Base-by-base conservation (phyloP, 345 rosid species). In the Populus ilicifolia region DNA sequence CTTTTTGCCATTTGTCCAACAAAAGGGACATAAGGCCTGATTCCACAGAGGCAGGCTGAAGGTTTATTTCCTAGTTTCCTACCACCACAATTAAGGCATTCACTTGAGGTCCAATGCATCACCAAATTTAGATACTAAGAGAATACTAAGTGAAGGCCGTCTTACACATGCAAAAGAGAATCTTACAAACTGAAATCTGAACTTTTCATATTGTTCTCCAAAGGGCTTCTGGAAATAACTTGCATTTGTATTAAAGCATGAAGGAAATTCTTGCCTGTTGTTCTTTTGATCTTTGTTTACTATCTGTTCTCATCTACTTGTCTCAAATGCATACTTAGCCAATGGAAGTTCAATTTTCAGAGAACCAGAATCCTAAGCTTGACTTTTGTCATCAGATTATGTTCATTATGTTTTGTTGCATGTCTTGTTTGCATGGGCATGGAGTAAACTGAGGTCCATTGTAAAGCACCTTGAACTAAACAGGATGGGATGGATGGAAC, bases 21-120 rank as follows among this genome's bases (percentile, higher is more conserved):
- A n/a, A 44, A 67, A n/a, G 63, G 65, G 8, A 30, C 59, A 20
- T 77, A 65, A 44, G 21, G 71, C 68, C 77, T 74, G 44, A 78
- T 54, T 66, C 73, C 39, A 21, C 30, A 59, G 75, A 56, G 36
- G 62, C 48, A 13, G 71, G 43, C 62, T 25, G 69, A 54, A 70
- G 44, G 76, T 66, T 74, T 73, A 69, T 41, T 76, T 66, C 59
- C 67, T 50, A 18, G 21, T 50, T 50, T 50, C 56, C 21, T 50
- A 6, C 56, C 56, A 48, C 21, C 54, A 48, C 20, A 14, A 48
- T 16, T 13, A 44, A 13, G 48, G 48, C 48, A 46, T 50, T 50
- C 56, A 50, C 56, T 17, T 18, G 56, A 17, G n/a, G 56, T 50
- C 56, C 56, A 18, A 50, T 50, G 56, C 56, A 50, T 50, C 8